Conservation (phyloP, 2,329 filamentous ascomycete species). For the Raffaelea arxii region DNA sequence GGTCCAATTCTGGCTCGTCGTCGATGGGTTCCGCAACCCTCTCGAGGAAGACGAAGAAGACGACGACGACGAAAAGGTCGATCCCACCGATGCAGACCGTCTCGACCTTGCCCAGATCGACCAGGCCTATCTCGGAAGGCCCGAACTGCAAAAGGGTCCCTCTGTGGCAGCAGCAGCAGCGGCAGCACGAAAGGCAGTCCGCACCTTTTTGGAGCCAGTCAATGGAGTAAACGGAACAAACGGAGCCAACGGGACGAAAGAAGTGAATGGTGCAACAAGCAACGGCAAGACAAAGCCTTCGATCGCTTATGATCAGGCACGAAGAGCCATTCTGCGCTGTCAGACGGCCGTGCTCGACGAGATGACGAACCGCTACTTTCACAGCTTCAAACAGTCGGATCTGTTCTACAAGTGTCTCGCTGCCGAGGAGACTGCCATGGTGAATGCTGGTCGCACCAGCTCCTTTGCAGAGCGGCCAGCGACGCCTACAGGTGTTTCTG, state of each 20-base stretch:
- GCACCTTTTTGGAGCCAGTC: conserved; percentile 67
- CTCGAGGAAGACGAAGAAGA: conserved; percentile 79
- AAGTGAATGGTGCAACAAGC: no score
- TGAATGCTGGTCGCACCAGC: not conserved
- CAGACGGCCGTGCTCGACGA: conserved; percentile 78
- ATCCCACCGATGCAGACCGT: conserved; percentile 77
- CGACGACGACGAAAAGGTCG: conserved; percentile 59
- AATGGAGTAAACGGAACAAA: no score
- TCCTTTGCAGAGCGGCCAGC: no score
- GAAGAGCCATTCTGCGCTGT: conserved; percentile 69
- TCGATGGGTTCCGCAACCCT: conserved; percentile 91
- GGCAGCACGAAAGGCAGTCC: conserved; percentile 59
- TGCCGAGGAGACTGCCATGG: conserved; percentile 61
- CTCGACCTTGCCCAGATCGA: conserved; percentile 85
- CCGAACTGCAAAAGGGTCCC: conserved; percentile 75
- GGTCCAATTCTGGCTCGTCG: conserved; percentile 97
- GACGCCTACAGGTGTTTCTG: no score
- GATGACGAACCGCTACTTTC: conserved; percentile 72
- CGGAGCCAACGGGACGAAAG: no score
- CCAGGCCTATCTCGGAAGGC: conserved; percentile 74
- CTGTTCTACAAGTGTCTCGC: conserved; percentile 94
- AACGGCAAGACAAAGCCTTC: conserved; percentile 68
- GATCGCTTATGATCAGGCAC: conserved; percentile 72
- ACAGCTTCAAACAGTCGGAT: conserved; percentile 83
- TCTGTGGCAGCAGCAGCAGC: no score